Percentiles rank a stretch among this genome's conserved stretches.
phyloP scores from a whole-genome alignment of 306 rosid genomes.

The Corylus avellana region DNA sequence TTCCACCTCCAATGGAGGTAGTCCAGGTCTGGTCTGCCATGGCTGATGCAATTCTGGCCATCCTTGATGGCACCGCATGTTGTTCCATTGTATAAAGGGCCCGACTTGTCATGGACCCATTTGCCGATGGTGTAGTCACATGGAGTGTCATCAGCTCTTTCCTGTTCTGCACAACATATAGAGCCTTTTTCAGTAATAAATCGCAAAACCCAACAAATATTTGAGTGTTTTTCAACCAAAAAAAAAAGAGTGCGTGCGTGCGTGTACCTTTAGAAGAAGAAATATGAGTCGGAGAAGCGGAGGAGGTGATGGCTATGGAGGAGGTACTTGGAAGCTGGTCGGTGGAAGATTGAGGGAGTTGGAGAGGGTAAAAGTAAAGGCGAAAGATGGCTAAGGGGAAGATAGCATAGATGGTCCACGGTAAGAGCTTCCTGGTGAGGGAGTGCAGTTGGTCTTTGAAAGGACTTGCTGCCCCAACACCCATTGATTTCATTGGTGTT shows the following conservation, averaged over 20 bases:
- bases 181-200: slow-evolving; percentile 4
- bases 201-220: slow-evolving; percentile 13
- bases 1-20: slow-evolving; percentile 86
- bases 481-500: slow-evolving; percentile 39
- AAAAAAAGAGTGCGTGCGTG: background rate
- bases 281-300: slow-evolving; percentile 28
- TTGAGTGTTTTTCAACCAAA: slow-evolving; percentile 1
- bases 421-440: slow-evolving; percentile 50
- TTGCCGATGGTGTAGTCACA: slow-evolving; percentile 75
- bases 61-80: slow-evolving; percentile 76
- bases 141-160: slow-evolving; percentile 26
- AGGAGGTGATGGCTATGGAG: slow-evolving; percentile 25
- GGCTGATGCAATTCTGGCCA: slow-evolving; percentile 73
- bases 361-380: slow-evolving; percentile 56
- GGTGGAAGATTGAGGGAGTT: slow-evolving; percentile 38
- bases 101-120: slow-evolving; percentile 64
- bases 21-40: slow-evolving; percentile 69
- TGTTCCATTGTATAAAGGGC: slow-evolving; percentile 82
- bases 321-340: slow-evolving; percentile 38
- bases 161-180: slow-evolving; percentile 48
- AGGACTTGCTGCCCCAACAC: slow-evolving; percentile 22
- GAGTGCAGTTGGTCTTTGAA: slow-evolving; percentile 47
- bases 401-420: slow-evolving; percentile 57
- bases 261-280: slow-evolving; percentile 35
- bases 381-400: slow-evolving; percentile 69